These are phyloP conservation scores for Cardamine chenopodiifolia DNA, from an alignment of 345 rosid genomes.

Conservation along the genomic window DNA sequence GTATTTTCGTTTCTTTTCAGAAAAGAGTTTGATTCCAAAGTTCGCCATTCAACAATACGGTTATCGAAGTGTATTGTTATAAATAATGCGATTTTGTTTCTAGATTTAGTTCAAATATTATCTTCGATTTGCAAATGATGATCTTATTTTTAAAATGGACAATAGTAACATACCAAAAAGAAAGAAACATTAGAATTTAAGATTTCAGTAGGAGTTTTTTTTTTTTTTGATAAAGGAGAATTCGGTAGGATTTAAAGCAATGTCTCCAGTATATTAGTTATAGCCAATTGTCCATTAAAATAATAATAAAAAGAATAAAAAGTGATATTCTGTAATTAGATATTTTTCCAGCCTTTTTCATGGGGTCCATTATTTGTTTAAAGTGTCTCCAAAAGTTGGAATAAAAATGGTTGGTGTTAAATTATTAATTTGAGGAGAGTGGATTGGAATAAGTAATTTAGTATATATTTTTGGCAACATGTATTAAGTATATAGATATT, in stretches of 20 bases:
- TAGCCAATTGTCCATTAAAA: constrained; percentile 35
- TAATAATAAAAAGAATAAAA: constrained; percentile 36
- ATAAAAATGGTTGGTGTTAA: constrained; percentile 36
- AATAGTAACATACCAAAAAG: constrained; percentile 6
- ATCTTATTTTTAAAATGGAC: background rate
- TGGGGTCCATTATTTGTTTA: constrained; percentile 36
- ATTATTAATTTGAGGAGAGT: constrained; percentile 27
- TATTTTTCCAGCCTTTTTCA: constrained; percentile 39
- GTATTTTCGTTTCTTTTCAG: background rate
- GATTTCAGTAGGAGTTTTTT: background rate
- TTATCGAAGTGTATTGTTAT: background rate
- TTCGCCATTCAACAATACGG: background rate
- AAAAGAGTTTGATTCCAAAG: background rate
- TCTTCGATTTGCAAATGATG: constrained; percentile 1
- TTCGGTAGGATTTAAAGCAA: constrained; percentile 8
- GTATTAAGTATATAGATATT: background rate
- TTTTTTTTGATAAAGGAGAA: background rate
- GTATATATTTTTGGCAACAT: constrained; percentile 21
- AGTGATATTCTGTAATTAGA: constrained; percentile 25
- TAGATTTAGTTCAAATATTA: too few relatives aligned
- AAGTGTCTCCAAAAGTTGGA: constrained; percentile 38
- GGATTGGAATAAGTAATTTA: constrained; percentile 12
- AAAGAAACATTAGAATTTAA: background rate
- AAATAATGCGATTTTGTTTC: background rate
- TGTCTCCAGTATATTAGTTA: background rate